Conservation (phyloP, 495 filamentous ascomycete species). For the Penicillium argentinense region DNA sequence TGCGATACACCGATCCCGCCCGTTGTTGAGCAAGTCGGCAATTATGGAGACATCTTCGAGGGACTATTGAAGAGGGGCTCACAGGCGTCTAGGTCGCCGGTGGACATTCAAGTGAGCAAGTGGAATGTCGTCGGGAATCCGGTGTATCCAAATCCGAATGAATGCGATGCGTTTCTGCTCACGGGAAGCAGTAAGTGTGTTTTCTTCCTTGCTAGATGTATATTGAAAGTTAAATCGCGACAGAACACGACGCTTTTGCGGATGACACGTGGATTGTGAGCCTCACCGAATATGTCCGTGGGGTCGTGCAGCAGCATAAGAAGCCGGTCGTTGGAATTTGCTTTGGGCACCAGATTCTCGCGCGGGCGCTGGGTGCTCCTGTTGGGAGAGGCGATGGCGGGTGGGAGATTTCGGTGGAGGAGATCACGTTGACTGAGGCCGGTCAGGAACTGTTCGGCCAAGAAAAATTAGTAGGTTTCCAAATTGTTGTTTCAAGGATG, state of each 20-base stretch:
- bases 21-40: constrained; percentile 58
- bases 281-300: constrained; percentile 63
- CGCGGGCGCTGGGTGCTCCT: constrained; percentile 66
- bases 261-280: constrained; percentile 69
- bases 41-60: constrained; percentile 72
- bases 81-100: constrained; percentile 25
- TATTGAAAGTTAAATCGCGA: neutral
- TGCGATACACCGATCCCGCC: constrained; percentile 66
- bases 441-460: constrained; percentile 70
- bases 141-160: constrained; percentile 61
- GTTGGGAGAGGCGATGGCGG: constrained; percentile 62
- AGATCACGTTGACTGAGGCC: constrained; percentile 61
- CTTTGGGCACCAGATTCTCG: constrained; percentile 91
- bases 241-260: constrained; percentile 59
- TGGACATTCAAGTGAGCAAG: constrained; percentile 47
- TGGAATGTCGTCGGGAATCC: constrained; percentile 62
- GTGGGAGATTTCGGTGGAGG: constrained; percentile 76
- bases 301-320: constrained; percentile 48
- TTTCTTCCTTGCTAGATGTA: neutral
- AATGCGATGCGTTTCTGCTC: constrained; percentile 73
- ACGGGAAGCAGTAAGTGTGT: constrained; percentile 61
- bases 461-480: constrained; percentile 58
- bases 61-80: constrained; percentile 55
- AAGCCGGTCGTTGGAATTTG: constrained; percentile 77
- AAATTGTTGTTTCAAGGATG: neutral